phyloP scores from a whole-genome alignment of 192 early-diverging fungal species.

The Rhizophlyctis rosea region DNA sequence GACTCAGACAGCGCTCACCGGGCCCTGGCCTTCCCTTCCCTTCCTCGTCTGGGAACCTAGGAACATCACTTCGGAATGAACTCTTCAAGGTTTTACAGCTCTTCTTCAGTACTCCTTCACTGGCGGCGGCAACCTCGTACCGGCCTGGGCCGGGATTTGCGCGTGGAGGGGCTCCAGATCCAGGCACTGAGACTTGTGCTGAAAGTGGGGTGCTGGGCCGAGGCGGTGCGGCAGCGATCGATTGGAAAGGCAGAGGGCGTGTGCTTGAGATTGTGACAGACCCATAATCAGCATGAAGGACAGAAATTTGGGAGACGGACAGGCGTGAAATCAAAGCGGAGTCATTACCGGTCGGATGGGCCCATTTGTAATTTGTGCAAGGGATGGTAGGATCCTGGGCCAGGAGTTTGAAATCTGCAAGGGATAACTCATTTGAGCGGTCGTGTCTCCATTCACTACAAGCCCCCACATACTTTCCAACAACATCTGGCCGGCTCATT shows the following conservation, averaged over 20 bases:
- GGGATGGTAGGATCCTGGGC: conserved; percentile 31
- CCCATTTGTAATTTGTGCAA: neutral
- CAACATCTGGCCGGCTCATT: conserved; percentile 12
- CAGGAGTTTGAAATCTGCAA: conserved; percentile 15
- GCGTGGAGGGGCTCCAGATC: conserved; percentile 11
- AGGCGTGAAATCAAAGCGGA: neutral
- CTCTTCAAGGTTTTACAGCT: conserved; percentile 7
- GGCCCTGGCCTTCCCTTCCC: conserved; percentile 27
- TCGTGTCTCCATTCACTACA: neutral
- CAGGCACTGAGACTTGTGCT: conserved; percentile 20
- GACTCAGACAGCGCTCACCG: conserved; percentile 8
- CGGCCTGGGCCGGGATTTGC: conserved; percentile 38
- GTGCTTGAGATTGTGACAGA: neutral
- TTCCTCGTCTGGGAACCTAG: conserved; percentile 26
- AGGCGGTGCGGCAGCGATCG: conserved; percentile 13
- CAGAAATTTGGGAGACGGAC: no score
- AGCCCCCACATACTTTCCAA: conserved; percentile 1
- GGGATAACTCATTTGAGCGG: conserved; percentile 6
- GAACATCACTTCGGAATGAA: conserved; percentile 32
- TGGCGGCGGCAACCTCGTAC: conserved; percentile 39
- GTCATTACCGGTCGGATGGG: conserved; percentile 18
- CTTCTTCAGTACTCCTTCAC: conserved; percentile 22
- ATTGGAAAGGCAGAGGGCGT: conserved; percentile 1
- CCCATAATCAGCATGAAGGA: no score
- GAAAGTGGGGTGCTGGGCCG: conserved; percentile 31